Conservation (phyloP, 495 filamentous ascomycete species). For the Poronia punctata region DNA sequence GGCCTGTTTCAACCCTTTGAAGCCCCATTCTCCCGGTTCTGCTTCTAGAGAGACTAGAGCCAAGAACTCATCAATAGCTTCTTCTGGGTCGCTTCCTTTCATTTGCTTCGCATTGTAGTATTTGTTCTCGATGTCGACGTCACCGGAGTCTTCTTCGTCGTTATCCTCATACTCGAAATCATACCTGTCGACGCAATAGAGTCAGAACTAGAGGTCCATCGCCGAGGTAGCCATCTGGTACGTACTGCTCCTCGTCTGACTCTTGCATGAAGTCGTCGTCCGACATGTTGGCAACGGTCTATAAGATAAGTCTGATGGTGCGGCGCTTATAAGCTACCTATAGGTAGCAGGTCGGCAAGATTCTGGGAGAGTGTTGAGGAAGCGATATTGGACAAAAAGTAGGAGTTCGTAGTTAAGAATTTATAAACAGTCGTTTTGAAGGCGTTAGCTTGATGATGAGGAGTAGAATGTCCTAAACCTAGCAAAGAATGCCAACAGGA, state of each 20-base stretch:
- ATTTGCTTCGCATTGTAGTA: constrained; percentile 99
- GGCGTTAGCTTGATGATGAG: too few relatives aligned
- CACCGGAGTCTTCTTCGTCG: constrained; percentile 78
- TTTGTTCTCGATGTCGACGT: constrained; percentile 97
- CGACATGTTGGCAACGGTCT: constrained; percentile 57
- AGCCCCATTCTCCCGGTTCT: constrained; percentile 96
- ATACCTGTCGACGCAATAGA: constrained; percentile 52
- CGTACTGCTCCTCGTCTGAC: constrained; percentile 80
- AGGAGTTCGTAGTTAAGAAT: too few relatives aligned
- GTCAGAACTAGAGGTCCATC: constrained; percentile 14
- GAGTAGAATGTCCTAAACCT: too few relatives aligned
- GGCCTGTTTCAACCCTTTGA: constrained; percentile 95
- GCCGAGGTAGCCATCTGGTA: constrained; percentile 10
- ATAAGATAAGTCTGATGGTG: background rate
- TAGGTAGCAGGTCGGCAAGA: too few relatives aligned
- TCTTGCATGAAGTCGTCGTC: constrained; percentile 99
- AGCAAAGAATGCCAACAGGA: too few relatives aligned
- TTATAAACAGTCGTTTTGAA: too few relatives aligned
- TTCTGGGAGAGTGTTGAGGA: too few relatives aligned
- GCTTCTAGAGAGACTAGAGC: constrained; percentile 72
- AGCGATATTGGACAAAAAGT: too few relatives aligned
- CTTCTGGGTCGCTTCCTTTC: constrained; percentile 78
- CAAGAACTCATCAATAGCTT: constrained; percentile 86
- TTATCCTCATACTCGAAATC: constrained; percentile 93
- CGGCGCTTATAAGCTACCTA: too few relatives aligned